Evolutionary conservation across 2,329 filamentous ascomycete genomes (phyloP).

Genomic region (Pseudovirgaria hyperparasitica): DNA sequence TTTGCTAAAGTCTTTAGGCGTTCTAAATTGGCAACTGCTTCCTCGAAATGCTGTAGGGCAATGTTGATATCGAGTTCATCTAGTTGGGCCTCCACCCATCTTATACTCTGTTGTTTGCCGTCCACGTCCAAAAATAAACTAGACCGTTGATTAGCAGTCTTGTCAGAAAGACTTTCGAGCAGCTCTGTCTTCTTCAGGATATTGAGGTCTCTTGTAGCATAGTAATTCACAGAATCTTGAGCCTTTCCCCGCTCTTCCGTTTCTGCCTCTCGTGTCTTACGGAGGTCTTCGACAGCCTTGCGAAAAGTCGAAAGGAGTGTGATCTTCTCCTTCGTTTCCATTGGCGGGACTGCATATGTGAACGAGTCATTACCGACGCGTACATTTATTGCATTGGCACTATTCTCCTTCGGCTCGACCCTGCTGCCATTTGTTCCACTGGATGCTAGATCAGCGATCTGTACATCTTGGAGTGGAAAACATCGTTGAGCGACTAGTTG

Average conservation of each 20-base stretch:
- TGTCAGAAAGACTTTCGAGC: constrained; percentile 57
- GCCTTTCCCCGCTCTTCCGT: constrained; percentile 77
- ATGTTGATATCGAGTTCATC: constrained; percentile 95
- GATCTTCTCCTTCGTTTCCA: constrained; percentile 65
- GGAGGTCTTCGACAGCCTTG: constrained; percentile 83
- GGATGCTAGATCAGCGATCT: constrained; percentile 73
- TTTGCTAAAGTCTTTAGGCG: constrained; percentile 69
- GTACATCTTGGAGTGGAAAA: constrained; percentile 86
- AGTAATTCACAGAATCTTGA: constrained; percentile 75
- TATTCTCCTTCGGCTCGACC: constrained; percentile 43
- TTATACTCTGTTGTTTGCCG: constrained; percentile 88
- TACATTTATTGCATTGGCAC: constrained; percentile 81
- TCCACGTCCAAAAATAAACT: constrained; percentile 87
- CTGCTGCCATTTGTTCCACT: constrained; percentile 12
- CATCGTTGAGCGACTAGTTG: constrained; percentile 90
- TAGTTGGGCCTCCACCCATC: constrained; percentile 90
- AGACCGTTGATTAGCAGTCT: constrained; percentile 55
- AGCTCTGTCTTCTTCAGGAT: constrained; percentile 69
- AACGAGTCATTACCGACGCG: constrained; percentile 83
- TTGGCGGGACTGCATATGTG: constrained; percentile 82
- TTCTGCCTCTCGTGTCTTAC: constrained; percentile 73
- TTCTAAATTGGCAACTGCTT: constrained; percentile 72
- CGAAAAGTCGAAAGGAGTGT: constrained; percentile 77
- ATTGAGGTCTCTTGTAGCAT: constrained; percentile 64
- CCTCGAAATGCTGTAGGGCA: constrained; percentile 77